A percentile compares a stretch with the other conserved stretches of the same genome.
Conservation (phyloP, 2,329 filamentous ascomycete genomes). For the Trichoderma sp. region DNA sequence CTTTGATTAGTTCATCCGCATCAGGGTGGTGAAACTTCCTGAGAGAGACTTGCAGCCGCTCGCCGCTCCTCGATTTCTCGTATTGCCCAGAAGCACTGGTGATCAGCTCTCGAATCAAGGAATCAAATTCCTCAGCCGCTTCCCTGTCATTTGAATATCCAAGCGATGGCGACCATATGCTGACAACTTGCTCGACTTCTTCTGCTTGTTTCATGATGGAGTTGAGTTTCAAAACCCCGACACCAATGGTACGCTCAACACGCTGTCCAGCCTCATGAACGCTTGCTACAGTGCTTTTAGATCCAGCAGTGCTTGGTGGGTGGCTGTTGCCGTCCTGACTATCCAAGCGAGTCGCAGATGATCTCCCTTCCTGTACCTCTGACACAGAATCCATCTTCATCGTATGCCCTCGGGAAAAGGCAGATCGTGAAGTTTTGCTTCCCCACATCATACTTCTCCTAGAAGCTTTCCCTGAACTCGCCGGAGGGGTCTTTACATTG, state of each 20-base stretch:
- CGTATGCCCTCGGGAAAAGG: constrained; percentile 56
- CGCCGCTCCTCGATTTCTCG: constrained; percentile 71
- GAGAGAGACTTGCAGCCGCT: constrained; percentile 78
- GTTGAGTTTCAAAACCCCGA: constrained; percentile 78
- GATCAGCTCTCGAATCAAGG: constrained; percentile 72
- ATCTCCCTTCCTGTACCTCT: constrained; percentile 53
- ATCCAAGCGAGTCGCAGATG: constrained; percentile 42
- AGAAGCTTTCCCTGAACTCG: constrained; percentile 56
- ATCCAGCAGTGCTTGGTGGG: constrained; percentile 62
- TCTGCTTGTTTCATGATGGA: constrained; percentile 71
- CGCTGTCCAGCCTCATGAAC: constrained; percentile 36
- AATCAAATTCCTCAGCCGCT: constrained; percentile 70
- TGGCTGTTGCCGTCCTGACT: constrained; percentile 49
- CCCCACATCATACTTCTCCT: constrained; percentile 73
- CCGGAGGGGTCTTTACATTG: constrained; percentile 52
- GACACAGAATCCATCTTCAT: constrained; percentile 59
- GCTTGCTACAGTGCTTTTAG: constrained; percentile 38
- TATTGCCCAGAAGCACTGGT: constrained; percentile 74
- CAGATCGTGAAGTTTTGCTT: constrained; percentile 58
- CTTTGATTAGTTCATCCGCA: constrained; percentile 78
- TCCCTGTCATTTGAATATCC: constrained; percentile 60
- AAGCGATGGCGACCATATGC: constrained; percentile 71
- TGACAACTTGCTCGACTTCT: constrained; percentile 75
- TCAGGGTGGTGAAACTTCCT: constrained; percentile 78
- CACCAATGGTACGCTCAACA: constrained; percentile 66